Evolutionary conservation across 805 yeast species (phyloP).

Genomic region (Saccharomycopsis lassenensis): DNA sequence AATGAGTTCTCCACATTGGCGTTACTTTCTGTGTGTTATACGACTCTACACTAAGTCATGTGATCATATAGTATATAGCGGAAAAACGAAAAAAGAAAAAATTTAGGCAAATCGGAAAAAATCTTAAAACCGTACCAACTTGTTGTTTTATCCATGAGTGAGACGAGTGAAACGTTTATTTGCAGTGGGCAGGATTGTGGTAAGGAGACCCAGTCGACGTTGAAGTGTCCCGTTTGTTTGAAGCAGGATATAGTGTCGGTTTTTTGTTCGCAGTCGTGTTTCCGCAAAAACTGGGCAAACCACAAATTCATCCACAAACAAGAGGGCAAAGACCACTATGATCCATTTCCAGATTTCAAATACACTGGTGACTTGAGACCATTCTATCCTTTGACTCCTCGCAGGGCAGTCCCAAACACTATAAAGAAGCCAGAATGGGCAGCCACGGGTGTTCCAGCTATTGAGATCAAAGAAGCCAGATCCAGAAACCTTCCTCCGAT

Average conservation of each 20-base stretch:
- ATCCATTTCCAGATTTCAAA: constrained; percentile 76
- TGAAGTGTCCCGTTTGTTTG: constrained; percentile 89
- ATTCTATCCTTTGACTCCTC: constrained; percentile 67
- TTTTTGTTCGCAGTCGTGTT: constrained; percentile 81
- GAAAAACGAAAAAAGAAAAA: no score
- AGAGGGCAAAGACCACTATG: constrained; percentile 52
- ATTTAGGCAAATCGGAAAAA: no score
- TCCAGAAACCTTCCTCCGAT: constrained; percentile 53
- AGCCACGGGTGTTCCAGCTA: constrained; percentile 60
- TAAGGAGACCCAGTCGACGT: constrained; percentile 57
- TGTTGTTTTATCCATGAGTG: no score
- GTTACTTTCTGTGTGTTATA: no score
- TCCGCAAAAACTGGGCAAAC: constrained; percentile 53
- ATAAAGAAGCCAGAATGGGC: constrained; percentile 81
- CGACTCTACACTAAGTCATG: no score
- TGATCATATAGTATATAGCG: no score
- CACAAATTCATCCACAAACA: constrained; percentile 71
- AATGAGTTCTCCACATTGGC: no score
- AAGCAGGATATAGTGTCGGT: constrained; percentile 50
- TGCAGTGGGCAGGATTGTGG: constrained; percentile 85
- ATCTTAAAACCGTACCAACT: no score
- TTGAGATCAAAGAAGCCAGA: constrained; percentile 67
- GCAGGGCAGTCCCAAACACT: constrained; percentile 58
- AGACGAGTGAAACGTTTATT: constrained; percentile 15
- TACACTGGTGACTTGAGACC: constrained; percentile 74